Percentiles rank a stretch among this genome's conserved stretches.
phyloP scores from a whole-genome alignment of 306 rosid species.

The Crotalaria pallida region DNA sequence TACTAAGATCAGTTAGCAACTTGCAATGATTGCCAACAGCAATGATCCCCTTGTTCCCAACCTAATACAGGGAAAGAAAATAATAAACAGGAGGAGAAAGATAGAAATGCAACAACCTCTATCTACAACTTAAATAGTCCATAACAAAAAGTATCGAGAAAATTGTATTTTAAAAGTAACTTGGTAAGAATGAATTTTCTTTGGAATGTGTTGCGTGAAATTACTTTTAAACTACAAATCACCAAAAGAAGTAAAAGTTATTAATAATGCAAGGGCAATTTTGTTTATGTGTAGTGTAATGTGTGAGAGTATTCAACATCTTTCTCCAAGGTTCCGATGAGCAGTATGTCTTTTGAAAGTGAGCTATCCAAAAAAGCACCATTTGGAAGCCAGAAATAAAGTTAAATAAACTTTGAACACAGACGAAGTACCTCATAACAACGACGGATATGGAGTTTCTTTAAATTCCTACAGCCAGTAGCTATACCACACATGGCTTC shows the following conservation, averaged over 20 bases:
- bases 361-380: neutral
- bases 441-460: slow-evolving; percentile 87
- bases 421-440: slow-evolving; percentile 72
- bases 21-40: slow-evolving; percentile 80
- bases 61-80: slow-evolving; percentile 34
- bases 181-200: neutral
- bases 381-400: neutral
- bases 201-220: too few species aligned
- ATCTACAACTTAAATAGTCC: neutral
- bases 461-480: slow-evolving; percentile 72
- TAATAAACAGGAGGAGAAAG: neutral
- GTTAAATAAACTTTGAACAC: neutral
- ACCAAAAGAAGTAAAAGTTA: neutral
- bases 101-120: neutral
- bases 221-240: neutral
- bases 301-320: neutral
- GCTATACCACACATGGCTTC: slow-evolving; percentile 85
- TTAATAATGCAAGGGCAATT: neutral
- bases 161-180: neutral
- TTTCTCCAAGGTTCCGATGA: neutral
- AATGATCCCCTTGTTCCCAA: slow-evolving; percentile 71
- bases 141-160: neutral
- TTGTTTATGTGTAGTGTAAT: neutral
- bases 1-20: slow-evolving; percentile 78
- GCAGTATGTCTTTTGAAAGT: slow-evolving; percentile 12